phyloP scores from a whole-genome alignment of 2,329 filamentous ascomycete genomes.

The Colletotrichum gigasporum region DNA sequence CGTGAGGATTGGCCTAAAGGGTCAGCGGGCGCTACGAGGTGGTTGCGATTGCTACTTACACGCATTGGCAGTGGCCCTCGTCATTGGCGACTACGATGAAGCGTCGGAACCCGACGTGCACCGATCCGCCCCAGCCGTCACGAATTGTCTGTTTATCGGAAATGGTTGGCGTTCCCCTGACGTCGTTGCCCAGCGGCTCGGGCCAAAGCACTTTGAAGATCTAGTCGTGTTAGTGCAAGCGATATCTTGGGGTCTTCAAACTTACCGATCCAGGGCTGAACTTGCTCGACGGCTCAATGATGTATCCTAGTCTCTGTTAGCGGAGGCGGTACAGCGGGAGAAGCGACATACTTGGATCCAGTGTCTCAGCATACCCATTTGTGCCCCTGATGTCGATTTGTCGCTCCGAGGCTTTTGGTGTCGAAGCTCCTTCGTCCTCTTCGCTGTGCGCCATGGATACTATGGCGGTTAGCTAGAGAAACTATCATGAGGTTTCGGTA shows the following conservation, averaged over 20 bases:
- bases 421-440: conserved; percentile 38
- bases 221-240: conserved; percentile 39
- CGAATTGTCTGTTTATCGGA: conserved; percentile 45
- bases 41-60: conserved; percentile 51
- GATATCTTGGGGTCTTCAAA: background rate
- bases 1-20: conserved; percentile 61
- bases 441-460: conserved; percentile 33
- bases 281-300: conserved; percentile 47
- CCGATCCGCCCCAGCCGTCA: conserved; percentile 46
- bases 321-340: too few relatives aligned
- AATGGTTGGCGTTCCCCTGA: conserved; percentile 41
- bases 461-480: background rate
- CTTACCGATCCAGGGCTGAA: conserved; percentile 54
- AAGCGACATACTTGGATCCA: conserved; percentile 48
- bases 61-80: conserved; percentile 63
- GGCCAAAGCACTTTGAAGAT: conserved; percentile 67
- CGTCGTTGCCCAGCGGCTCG: conserved; percentile 54
- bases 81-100: conserved; percentile 64
- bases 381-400: conserved; percentile 14
- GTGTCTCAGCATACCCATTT: conserved; percentile 13
- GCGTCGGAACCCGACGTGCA: conserved; percentile 61
- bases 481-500: too few relatives aligned
- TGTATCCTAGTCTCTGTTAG: conserved; percentile 45
- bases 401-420: conserved; percentile 29
- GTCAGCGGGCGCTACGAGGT: conserved; percentile 5